A percentile compares a stretch with the other conserved stretches of the same genome.
These are phyloP conservation scores for Rubia peregrina DNA, from an alignment of 305 asterid species.

Conservation along the genomic window DNA sequence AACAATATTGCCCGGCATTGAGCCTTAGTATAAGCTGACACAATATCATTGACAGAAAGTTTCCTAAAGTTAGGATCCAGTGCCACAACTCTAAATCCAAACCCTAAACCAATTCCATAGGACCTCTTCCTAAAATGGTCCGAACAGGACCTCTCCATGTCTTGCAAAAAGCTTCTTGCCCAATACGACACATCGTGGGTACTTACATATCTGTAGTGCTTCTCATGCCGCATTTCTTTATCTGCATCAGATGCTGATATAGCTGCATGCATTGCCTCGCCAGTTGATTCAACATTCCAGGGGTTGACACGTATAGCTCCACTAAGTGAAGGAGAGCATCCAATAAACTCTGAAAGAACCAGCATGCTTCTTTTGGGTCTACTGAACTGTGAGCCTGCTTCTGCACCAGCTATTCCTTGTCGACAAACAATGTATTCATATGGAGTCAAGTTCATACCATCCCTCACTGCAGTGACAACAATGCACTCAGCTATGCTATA, in stretches of 20 bases:
- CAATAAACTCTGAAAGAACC: conserved; percentile 84
- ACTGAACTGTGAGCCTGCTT: conserved; percentile 37
- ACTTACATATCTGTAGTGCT: conserved; percentile 84
- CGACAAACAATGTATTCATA: conserved; percentile 87
- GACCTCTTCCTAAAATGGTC: conserved; percentile 89
- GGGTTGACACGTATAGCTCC: conserved; percentile 94
- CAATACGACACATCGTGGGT: conserved; percentile 82
- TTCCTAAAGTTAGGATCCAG: conserved; percentile 86
- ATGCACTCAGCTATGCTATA: conserved; percentile 91
- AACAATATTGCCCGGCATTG: conserved; percentile 72
- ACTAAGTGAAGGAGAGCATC: conserved; percentile 88
- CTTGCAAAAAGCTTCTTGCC: conserved; percentile 91
- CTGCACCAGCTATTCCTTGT: conserved; percentile 64
- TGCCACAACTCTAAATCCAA: conserved; percentile 89
- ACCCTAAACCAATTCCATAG: conserved; percentile 92
- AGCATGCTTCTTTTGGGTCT: conserved; percentile 88
- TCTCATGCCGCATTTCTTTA: conserved; percentile 81
- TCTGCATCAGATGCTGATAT: conserved; percentile 72
- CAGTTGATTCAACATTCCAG: conserved; percentile 87
- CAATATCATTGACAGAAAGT: conserved; percentile 71
- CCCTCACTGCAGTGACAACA: conserved; percentile 89
- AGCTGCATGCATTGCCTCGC: conserved; percentile 88
- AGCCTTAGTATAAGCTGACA: conserved; percentile 54
- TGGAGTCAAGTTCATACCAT: conserved; percentile 93
- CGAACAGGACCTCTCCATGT: conserved; percentile 84